Evolutionary conservation across 768 basidiomycete species (phyloP), one percentile per base, ranked within the genome.

Genomic region (Kwoniella dendrophila): DNA sequence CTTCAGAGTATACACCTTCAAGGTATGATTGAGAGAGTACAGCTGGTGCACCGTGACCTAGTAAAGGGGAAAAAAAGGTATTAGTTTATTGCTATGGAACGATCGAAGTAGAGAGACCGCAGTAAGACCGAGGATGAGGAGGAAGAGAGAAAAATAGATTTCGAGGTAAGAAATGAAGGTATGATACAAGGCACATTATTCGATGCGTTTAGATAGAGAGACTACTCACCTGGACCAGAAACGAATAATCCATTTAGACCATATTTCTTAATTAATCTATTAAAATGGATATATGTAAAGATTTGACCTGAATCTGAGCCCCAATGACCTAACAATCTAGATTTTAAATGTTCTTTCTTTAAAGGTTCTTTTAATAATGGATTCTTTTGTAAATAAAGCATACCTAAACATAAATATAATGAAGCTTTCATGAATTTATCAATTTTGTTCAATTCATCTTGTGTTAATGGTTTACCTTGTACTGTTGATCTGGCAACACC

Each of bases 21-120:
- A 94, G 82, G 87, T 89, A 94, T 16, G 92, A 84, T 68, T 87
- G 88, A 14, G 90, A 84, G 24, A 95, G 84, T 33, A 93, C 84
- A 20, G 85, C 90, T 30, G 92, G 92, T 5, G 92, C 92, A 30
- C 91, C 91, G 71, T 93, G 90, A 14, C 88, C 88, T 83, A 68
- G 24, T 20, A 24, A 18, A 63, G 8, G 53, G 22, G 56, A 18
- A 4, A 40, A 20, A 54, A n/a, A 0, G 20, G 41, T n/a, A n/a
- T 44, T 44, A 22, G 43, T 24, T 4, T 10, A 20, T 40, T 14
- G 4, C 14, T 40, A 40, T n/a, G n/a, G n/a, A n/a, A n/a, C n/a
- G n/a, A n/a, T n/a, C 38, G 5, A 16, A 16, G 38, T 1, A 40
- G 4, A 40, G 38, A 40, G 38, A 20, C 14, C 20, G 43, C 6